A percentile compares a stretch with the other conserved stretches of the same genome.
Conservation (phyloP, 129 eudicot species). For the Helianthus tuberosus region DNA sequence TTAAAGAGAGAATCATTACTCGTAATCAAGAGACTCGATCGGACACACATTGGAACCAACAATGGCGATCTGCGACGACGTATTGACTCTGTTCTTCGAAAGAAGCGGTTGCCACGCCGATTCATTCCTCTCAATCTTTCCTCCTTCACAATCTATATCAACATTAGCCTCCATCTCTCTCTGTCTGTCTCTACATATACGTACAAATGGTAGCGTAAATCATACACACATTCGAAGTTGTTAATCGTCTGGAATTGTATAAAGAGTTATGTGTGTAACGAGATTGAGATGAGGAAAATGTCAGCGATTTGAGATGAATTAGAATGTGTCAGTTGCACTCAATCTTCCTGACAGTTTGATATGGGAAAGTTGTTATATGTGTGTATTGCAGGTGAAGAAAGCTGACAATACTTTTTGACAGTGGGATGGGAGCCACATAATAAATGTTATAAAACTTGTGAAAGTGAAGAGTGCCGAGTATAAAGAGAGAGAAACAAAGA, state of each 20-base stretch:
- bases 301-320: neutral
- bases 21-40: slow-evolving; percentile 94
- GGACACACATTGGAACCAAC: slow-evolving; percentile 90
- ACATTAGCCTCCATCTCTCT: slow-evolving; percentile 31
- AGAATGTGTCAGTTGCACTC: slow-evolving; percentile 24
- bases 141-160: slow-evolving; percentile 34
- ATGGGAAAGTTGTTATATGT: slow-evolving; percentile 6
- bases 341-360: slow-evolving; percentile 21
- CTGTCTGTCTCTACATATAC: slow-evolving; percentile 6
- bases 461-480: neutral
- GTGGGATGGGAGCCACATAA: slow-evolving; percentile 12
- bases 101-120: slow-evolving; percentile 66
- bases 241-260: neutral
- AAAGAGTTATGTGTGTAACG: neutral
- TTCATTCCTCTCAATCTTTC: slow-evolving; percentile 42
- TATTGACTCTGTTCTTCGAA: slow-evolving; percentile 60
- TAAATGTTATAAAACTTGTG: neutral
- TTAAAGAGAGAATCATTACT: slow-evolving; percentile 44
- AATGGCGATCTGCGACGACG: slow-evolving; percentile 91
- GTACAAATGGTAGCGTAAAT: neutral
- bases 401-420: slow-evolving; percentile 18
- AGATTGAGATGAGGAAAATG: neutral
- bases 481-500: neutral
- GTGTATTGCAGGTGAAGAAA: slow-evolving; percentile 16
- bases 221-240: neutral